Evolutionary conservation across 495 filamentous ascomycete species (phyloP).

Genomic region (Gamarada debralockiae): DNA sequence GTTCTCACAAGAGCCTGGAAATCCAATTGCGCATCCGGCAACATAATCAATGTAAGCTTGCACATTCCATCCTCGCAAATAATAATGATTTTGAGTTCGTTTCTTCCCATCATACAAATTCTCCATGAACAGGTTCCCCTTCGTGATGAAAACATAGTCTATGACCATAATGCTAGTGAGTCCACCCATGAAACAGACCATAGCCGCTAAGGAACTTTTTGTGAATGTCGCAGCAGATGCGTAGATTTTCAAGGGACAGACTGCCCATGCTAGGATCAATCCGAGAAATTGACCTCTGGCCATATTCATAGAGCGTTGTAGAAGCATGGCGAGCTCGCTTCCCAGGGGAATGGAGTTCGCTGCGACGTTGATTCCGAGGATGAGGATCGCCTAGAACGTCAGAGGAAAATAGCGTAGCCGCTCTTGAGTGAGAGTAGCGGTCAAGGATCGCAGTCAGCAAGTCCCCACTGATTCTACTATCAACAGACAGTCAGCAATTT

Average conservation of each 20-base stretch:
- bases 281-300: slow-evolving; percentile 26
- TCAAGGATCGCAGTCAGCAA: slow-evolving; percentile 10
- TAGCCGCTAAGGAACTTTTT: slow-evolving; percentile 1
- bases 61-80: slow-evolving; percentile 16
- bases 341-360: slow-evolving; percentile 36
- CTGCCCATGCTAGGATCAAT: not conserved
- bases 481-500: too few relatives aligned
- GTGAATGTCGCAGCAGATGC: slow-evolving; percentile 5
- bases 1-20: slow-evolving; percentile 22
- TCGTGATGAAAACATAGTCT: slow-evolving; percentile 18
- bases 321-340: slow-evolving; percentile 14
- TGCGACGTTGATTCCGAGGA: slow-evolving; percentile 32
- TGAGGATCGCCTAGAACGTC: slow-evolving; percentile 6
- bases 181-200: slow-evolving; percentile 25
- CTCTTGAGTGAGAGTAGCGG: not conserved
- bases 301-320: slow-evolving; percentile 25
- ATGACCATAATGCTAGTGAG: slow-evolving; percentile 14
- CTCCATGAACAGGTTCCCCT: slow-evolving; percentile 24
- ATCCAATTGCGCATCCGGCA: slow-evolving; percentile 10
- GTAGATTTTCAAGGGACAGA: slow-evolving; percentile 9
- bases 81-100: slow-evolving; percentile 16
- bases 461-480: slow-evolving; percentile 14
- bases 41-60: slow-evolving; percentile 16
- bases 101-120: slow-evolving; percentile 22
- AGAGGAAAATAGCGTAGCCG: slow-evolving; percentile 29